These are phyloP conservation scores for Inosperma sp. DNA, from an alignment of 768 basidiomycete species.

Conservation along the genomic window DNA sequence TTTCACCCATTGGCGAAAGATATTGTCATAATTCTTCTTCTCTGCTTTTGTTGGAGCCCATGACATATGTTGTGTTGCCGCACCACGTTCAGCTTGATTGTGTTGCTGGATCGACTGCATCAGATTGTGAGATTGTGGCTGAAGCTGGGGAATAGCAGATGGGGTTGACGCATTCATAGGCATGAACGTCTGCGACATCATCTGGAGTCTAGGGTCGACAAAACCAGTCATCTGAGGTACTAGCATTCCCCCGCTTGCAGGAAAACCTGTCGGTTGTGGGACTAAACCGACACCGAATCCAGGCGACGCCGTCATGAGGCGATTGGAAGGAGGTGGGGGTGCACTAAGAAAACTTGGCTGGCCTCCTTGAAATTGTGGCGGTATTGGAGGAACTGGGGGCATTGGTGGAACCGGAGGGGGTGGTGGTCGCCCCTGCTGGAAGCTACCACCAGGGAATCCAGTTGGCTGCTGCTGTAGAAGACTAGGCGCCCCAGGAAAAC, in stretches of 20 bases:
- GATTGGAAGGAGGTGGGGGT: constrained; percentile 40
- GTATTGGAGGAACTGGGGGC: constrained; percentile 62
- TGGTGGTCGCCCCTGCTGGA: constrained; percentile 43
- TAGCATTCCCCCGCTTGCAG: constrained; percentile 38
- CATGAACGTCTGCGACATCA: constrained; percentile 93
- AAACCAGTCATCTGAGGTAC: constrained; percentile 76
- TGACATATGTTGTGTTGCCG: constrained; percentile 61
- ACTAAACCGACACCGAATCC: constrained; percentile 41
- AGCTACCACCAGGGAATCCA: constrained; percentile 40
- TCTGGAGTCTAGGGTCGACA: constrained; percentile 75
- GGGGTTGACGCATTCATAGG: constrained; percentile 63
- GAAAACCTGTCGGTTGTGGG: constrained; percentile 58
- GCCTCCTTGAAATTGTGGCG: constrained; percentile 55
- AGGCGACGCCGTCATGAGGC: constrained; percentile 57
- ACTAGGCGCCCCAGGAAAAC: constrained; percentile 38
- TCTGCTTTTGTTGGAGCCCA: constrained; percentile 88
- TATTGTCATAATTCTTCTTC: constrained; percentile 94
- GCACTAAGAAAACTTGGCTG: constrained; percentile 41
- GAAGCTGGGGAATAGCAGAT: constrained; percentile 66
- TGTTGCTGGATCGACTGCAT: constrained; percentile 87
- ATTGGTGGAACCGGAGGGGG: constrained; percentile 56
- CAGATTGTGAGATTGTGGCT: constrained; percentile 60
- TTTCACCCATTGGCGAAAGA: constrained; percentile 96
- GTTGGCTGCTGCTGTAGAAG: constrained; percentile 52
- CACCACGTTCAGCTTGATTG: constrained; percentile 68